phyloP scores from a whole-genome alignment of 192 early-diverging fungal species.

The Chytriomyces hyalinus region DNA sequence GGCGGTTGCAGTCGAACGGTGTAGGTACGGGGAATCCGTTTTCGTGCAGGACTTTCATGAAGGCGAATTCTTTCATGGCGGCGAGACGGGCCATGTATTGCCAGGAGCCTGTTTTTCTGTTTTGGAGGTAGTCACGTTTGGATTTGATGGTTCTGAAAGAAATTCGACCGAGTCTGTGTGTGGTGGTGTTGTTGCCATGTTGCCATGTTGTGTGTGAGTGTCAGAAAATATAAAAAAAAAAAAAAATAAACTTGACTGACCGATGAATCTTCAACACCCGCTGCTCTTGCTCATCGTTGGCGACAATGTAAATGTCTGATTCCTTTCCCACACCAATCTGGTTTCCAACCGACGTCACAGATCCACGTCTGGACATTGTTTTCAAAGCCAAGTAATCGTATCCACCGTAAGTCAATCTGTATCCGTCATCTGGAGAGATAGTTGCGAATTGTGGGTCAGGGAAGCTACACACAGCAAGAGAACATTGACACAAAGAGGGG shows the following conservation, averaged over 20 bases:
- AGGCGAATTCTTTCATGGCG: constrained; percentile 97
- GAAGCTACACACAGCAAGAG: neutral
- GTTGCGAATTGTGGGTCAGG: neutral
- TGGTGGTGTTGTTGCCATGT: no score
- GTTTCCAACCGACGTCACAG: constrained; percentile 94
- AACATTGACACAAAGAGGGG: neutral
- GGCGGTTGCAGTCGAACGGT: constrained; percentile 91
- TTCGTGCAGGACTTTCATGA: constrained; percentile 96
- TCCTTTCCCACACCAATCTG: constrained; percentile 99
- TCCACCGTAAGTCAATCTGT: constrained; percentile 97
- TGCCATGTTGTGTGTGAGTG: no score
- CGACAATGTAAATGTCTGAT: constrained; percentile 97
- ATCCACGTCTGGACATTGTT: constrained; percentile 85
- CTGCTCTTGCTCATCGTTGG: constrained; percentile 88
- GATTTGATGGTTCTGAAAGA: constrained; percentile 97
- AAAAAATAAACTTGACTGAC: constrained; percentile 35
- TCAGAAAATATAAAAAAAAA: no score
- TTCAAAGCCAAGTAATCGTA: constrained; percentile 98
- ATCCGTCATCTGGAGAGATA: constrained; percentile 79
- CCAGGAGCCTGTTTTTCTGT: constrained; percentile 95
- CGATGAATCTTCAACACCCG: constrained; percentile 95
- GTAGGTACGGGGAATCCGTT: constrained; percentile 95
- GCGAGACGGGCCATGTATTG: constrained; percentile 99
- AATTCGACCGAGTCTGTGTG: constrained; percentile 83
- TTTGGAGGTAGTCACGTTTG: constrained; percentile 96